Evolutionary conservation across 129 eudicot species (phyloP).

Genomic region (Artemisia argyi): DNA sequence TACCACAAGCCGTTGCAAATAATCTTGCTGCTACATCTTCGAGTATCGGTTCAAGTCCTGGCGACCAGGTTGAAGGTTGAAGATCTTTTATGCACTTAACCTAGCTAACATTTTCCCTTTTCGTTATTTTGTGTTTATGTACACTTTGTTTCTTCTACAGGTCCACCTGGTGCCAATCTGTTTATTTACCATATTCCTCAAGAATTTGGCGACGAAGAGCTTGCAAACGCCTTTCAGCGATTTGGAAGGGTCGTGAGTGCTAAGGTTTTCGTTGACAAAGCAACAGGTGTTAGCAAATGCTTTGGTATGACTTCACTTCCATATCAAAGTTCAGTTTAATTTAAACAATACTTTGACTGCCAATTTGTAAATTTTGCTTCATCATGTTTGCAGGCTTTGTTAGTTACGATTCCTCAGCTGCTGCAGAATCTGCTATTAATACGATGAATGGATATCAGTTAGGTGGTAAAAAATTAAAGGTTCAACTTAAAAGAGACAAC

Average conservation of each 20-base stretch:
- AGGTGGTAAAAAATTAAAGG: slow-evolving; percentile 92
- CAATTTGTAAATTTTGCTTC: no score
- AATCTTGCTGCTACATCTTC: slow-evolving; percentile 69
- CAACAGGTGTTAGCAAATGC: slow-evolving; percentile 89
- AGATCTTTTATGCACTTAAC: slow-evolving; percentile 4
- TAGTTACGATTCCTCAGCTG: slow-evolving; percentile 75
- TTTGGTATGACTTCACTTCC: slow-evolving; percentile 53
- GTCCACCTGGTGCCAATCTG: slow-evolving; percentile 93
- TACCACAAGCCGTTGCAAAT: slow-evolving; percentile 52
- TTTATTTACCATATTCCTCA: slow-evolving; percentile 96
- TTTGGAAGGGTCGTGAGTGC: slow-evolving; percentile 91
- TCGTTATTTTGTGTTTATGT: not conserved
- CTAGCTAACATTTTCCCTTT: not conserved
- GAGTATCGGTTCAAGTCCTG: slow-evolving; percentile 59
- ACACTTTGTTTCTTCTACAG: slow-evolving; percentile 35
- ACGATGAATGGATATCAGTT: slow-evolving; percentile 87
- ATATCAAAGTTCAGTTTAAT: no score
- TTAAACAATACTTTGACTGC: no score
- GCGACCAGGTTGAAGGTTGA: slow-evolving; percentile 83
- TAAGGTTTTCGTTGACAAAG: slow-evolving; percentile 87
- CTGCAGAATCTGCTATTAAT: slow-evolving; percentile 83
- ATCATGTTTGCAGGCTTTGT: slow-evolving; percentile 69
- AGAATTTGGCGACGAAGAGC: slow-evolving; percentile 93
- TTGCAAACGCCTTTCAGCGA: slow-evolving; percentile 70
- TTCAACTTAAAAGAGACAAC: slow-evolving; percentile 90